phyloP scores from a whole-genome alignment of 768 basidiomycete species.

The Lepiota venenata region DNA sequence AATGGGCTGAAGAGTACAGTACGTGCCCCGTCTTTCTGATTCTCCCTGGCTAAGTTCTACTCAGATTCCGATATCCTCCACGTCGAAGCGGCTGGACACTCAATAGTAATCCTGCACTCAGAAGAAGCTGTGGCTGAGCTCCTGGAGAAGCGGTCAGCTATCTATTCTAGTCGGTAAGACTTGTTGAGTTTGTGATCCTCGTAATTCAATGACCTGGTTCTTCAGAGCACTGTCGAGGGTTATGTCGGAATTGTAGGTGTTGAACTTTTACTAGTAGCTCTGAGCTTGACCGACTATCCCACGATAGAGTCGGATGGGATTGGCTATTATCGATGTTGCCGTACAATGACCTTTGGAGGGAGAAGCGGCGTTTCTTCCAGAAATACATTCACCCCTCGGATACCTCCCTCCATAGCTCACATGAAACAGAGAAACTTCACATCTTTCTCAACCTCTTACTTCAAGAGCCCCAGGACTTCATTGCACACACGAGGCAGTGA shows the following conservation, averaged over 20 bases:
- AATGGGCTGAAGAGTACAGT: constrained; percentile 41
- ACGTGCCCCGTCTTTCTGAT: constrained; percentile 1
- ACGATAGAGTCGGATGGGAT: constrained; percentile 18
- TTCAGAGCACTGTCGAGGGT: constrained; percentile 7
- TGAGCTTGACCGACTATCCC: not conserved
- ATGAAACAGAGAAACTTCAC: constrained; percentile 19
- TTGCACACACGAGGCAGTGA: constrained; percentile 24
- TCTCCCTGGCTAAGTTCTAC: no score
- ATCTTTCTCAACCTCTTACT: constrained; percentile 22
- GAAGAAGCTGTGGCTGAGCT: constrained; percentile 32
- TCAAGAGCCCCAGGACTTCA: constrained; percentile 18
- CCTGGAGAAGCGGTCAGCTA: constrained; percentile 40
- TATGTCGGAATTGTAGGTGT: constrained; percentile 8
- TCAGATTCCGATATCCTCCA: constrained; percentile 5
- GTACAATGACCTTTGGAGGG: constrained; percentile 21
- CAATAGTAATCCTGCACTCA: constrained; percentile 28
- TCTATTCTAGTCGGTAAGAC: constrained; percentile 38
- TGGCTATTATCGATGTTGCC: constrained; percentile 19
- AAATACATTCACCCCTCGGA: constrained; percentile 19
- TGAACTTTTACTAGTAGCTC: not conserved
- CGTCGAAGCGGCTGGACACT: constrained; percentile 5
- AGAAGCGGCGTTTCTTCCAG: constrained; percentile 21
- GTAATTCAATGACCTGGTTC: constrained; percentile 4
- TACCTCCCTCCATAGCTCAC: constrained; percentile 17
- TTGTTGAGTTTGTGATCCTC: constrained; percentile 17